Percentiles rank a stretch among this genome's conserved stretches.
Evolutionary conservation across 768 basidiomycete species (phyloP).

Genomic region (Mycena maculata): DNA sequence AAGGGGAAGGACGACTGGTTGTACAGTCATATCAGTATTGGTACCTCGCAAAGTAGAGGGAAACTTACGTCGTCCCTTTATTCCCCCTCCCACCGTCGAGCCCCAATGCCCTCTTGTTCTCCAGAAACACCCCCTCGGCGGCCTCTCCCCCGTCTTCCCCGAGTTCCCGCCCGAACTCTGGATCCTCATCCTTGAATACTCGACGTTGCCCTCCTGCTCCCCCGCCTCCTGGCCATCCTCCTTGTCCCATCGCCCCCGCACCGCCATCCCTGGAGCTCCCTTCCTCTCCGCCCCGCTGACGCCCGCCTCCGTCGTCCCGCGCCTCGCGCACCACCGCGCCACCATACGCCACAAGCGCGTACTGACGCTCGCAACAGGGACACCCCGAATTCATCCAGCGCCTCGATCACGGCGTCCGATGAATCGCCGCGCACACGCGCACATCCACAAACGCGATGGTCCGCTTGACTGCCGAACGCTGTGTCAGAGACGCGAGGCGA

Average conservation of each 20-base stretch:
- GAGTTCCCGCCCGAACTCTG: constrained; percentile 72
- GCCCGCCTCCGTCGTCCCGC: constrained; percentile 47
- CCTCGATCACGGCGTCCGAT: no score
- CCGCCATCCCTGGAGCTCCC: constrained; percentile 63
- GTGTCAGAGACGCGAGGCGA: no score
- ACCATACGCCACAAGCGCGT: constrained; percentile 62
- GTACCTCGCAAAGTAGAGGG: no score
- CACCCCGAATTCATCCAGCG: no score
- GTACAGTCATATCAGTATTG: no score
- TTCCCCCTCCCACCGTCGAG: background rate
- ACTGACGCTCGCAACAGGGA: constrained; percentile 64
- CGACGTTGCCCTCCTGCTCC: constrained; percentile 48
- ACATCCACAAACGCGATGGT: no score
- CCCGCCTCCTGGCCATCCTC: constrained; percentile 35
- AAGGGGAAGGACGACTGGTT: no score
- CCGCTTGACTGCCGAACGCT: no score
- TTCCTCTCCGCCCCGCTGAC: constrained; percentile 63
- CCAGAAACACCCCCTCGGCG: background rate
- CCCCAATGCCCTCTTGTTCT: background rate
- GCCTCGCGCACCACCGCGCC: constrained; percentile 57
- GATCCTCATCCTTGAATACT: constrained; percentile 72
- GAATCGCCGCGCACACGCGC: no score
- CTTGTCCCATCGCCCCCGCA: constrained; percentile 46
- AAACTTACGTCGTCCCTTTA: background rate
- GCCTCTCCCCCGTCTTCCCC: constrained; percentile 40